phyloP scores from a whole-genome alignment of 768 basidiomycete genomes.

The Pisolithus albus region DNA sequence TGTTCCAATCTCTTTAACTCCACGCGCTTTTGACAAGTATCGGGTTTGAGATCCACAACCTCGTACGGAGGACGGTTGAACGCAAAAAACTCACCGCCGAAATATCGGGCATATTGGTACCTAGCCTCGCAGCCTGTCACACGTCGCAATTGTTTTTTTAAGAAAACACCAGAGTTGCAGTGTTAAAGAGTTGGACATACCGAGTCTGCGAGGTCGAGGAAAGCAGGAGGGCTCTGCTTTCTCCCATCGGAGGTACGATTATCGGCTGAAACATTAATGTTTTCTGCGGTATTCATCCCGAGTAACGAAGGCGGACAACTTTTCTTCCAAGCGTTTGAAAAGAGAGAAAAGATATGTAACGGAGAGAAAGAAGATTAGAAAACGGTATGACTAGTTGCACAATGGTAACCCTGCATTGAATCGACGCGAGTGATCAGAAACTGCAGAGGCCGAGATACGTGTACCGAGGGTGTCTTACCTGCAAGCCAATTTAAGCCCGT shows the following conservation, averaged over 20 bases:
- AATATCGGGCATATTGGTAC: constrained; percentile 82
- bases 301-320: constrained; percentile 36
- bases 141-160: constrained; percentile 5
- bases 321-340: constrained; percentile 47
- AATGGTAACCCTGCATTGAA: constrained; percentile 46
- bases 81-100: constrained; percentile 57
- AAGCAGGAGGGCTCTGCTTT: constrained; percentile 86
- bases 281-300: constrained; percentile 69
- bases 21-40: constrained; percentile 50
- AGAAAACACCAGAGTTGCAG: constrained; percentile 3
- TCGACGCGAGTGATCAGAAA: constrained; percentile 17
- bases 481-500: constrained; percentile 70
- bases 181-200: constrained; percentile 40
- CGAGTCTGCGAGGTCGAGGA: constrained; percentile 90
- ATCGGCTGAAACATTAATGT: constrained; percentile 68
- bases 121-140: constrained; percentile 69
- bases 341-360: constrained; percentile 48
- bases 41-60: constrained; percentile 2
- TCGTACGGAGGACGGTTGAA: neutral
- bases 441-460: constrained; percentile 15
- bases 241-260: constrained; percentile 62
- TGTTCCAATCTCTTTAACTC: constrained; percentile 83
- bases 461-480: constrained; percentile 34
- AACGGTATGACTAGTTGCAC: constrained; percentile 58
- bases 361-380: constrained; percentile 44